A percentile compares a stretch with the other conserved stretches of the same genome.
Evolutionary conservation across 2,329 filamentous ascomycete species (phyloP).

Genomic region (Tolypocladium guangdongense): DNA sequence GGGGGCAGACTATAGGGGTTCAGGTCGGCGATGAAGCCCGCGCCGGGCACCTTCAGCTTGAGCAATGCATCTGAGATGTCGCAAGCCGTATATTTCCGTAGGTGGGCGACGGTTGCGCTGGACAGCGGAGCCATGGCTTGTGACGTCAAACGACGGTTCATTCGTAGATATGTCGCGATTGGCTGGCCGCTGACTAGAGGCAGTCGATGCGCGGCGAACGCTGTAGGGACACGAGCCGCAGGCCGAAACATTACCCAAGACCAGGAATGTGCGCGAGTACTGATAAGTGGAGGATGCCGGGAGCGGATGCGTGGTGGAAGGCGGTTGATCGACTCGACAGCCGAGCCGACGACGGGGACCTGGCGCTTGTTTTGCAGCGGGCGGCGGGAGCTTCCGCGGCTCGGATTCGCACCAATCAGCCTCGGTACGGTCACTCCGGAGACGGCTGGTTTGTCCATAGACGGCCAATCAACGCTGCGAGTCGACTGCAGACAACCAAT

Average conservation of each 20-base stretch:
- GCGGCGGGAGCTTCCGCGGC: not conserved
- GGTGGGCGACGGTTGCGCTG: slow-evolving; percentile 13
- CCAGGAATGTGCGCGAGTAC: not conserved
- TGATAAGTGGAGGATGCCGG: too few relatives aligned
- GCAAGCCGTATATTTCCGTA: slow-evolving; percentile 32
- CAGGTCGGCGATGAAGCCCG: slow-evolving; percentile 55
- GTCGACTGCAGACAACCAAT: not conserved
- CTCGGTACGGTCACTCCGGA: not conserved
- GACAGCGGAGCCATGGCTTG: slow-evolving; percentile 3
- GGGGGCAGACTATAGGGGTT: slow-evolving; percentile 19
- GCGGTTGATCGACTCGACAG: not conserved
- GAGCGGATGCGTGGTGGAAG: not conserved
- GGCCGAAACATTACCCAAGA: not conserved
- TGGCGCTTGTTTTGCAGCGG: not conserved
- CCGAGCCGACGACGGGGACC: not conserved
- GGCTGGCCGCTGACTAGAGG: not conserved
- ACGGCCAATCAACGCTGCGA: not conserved
- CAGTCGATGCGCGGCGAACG: not conserved
- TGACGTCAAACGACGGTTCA: not conserved
- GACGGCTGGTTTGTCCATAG: not conserved
- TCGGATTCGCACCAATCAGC: not conserved
- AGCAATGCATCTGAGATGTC: slow-evolving; percentile 64
- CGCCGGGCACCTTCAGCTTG: slow-evolving; percentile 54
- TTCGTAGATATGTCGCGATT: not conserved
- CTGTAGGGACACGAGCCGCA: not conserved